phyloP scores from a whole-genome alignment of 108 stramenopile genomes.

The Fragilariopsis cylindrus region DNA sequence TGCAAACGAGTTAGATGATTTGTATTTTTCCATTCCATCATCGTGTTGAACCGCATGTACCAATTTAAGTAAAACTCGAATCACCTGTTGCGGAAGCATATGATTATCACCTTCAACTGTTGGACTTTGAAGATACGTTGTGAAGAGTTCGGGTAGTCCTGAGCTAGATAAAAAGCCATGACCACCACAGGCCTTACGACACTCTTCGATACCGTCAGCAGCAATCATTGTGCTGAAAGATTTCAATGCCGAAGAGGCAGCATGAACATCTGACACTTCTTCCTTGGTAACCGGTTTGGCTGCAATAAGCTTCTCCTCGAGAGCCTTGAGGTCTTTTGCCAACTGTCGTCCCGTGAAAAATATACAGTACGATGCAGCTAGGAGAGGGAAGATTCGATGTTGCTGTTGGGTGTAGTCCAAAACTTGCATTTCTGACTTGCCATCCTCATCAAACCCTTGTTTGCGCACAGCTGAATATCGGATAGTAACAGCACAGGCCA shows the following conservation, averaged over 20 bases:
- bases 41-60: conserved; percentile 50
- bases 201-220: conserved; percentile 95
- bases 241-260: conserved; percentile 89
- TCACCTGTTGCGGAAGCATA: conserved; percentile 90
- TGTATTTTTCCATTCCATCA: conserved; percentile 31
- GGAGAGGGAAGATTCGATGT: conserved; percentile 88
- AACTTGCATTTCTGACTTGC: conserved; percentile 73
- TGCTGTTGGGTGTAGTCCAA: conserved; percentile 95
- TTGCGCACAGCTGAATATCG: conserved; percentile 92
- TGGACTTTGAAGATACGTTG: conserved; percentile 89
- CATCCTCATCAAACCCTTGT: conserved; percentile 86
- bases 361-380: conserved; percentile 90
- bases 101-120: conserved; percentile 95
- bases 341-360: conserved; percentile 86
- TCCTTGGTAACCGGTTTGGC: conserved; percentile 57
- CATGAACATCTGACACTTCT: conserved; percentile 88
- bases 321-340: conserved; percentile 55
- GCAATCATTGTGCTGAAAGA: conserved; percentile 88
- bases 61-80: conserved; percentile 84
- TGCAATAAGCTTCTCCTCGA: conserved; percentile 68
- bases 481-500: conserved; percentile 86
- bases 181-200: conserved; percentile 94
- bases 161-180: conserved; percentile 90
- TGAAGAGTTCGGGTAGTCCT: conserved; percentile 91
- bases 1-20: conserved; percentile 43